These are phyloP conservation scores for Beta lomatogona DNA, from an alignment of 179 eudicot species.

Conservation along the genomic window DNA sequence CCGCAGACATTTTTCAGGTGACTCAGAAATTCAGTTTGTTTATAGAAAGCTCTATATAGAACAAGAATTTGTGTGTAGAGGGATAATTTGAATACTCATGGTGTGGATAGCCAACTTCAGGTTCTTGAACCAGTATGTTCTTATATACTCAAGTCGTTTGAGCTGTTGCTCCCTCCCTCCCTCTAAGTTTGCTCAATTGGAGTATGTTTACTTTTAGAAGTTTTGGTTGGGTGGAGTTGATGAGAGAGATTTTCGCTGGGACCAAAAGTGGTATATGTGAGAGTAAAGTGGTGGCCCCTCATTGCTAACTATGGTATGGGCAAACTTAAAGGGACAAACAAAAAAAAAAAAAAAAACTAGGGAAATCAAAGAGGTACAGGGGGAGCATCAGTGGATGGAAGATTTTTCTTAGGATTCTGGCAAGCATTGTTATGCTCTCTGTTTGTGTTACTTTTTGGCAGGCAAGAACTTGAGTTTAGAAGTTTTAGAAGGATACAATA, in stretches of 20 bases:
- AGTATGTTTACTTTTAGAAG: too few species aligned
- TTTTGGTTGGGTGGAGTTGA: too few species aligned
- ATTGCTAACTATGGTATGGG: too few species aligned
- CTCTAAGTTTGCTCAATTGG: too few species aligned
- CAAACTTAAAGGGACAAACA: too few species aligned
- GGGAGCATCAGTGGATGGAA: background rate
- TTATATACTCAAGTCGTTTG: background rate
- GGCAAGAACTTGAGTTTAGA: background rate
- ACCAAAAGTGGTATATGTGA: too few species aligned
- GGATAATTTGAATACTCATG: background rate
- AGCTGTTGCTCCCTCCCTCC: too few species aligned
- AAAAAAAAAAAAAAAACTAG: too few species aligned
- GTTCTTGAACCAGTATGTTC: background rate
- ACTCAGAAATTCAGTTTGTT: slow-evolving; percentile 4
- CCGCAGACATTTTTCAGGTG: slow-evolving; percentile 94
- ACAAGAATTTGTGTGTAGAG: background rate
- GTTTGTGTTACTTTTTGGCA: background rate
- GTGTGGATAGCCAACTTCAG: slow-evolving; percentile 15
- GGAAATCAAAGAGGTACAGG: too few species aligned
- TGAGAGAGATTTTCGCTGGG: too few species aligned
- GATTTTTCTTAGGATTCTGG: background rate
- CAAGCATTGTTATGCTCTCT: background rate
- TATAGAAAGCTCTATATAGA: slow-evolving; percentile 4
- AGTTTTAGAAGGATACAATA: background rate
- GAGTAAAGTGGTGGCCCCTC: too few species aligned